Conservation (phyloP, 495 filamentous ascomycete genomes). For the Xylaria grammica region DNA sequence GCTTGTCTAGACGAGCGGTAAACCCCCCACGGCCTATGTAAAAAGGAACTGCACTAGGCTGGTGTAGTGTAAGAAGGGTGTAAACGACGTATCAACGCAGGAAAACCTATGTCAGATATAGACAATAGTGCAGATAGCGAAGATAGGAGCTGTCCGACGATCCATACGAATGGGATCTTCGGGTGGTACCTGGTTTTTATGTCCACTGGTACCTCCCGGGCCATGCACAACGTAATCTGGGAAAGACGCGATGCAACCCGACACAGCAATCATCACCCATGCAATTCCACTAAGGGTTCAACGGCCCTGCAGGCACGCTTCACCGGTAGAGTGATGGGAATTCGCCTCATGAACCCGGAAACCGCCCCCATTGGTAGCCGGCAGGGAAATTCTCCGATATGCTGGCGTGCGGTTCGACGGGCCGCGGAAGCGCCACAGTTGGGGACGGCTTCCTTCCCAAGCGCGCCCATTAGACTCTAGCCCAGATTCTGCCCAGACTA, state of each 20-base stretch:
- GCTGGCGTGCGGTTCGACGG: constrained; percentile 33
- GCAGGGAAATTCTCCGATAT: constrained; percentile 20
- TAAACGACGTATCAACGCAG: not conserved
- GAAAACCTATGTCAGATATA: not conserved
- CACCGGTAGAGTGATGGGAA: constrained; percentile 7
- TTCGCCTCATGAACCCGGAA: constrained; percentile 16
- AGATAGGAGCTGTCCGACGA: constrained; percentile 2
- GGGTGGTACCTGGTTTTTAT: constrained; percentile 17
- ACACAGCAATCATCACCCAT: not conserved
- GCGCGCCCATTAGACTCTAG: too few relatives aligned
- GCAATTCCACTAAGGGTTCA: constrained; percentile 5
- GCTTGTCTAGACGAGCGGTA: not conserved
- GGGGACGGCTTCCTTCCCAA: constrained; percentile 8
- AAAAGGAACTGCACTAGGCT: not conserved
- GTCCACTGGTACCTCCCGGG: not conserved
- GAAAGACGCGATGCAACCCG: constrained; percentile 13
- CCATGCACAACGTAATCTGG: not conserved
- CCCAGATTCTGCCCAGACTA: too few relatives aligned
- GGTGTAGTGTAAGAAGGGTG: not conserved
- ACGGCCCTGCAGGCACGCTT: constrained; percentile 17
- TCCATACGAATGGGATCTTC: constrained; percentile 19
- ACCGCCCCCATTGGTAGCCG: constrained; percentile 19
- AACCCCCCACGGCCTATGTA: not conserved
- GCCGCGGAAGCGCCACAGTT: constrained; percentile 33
- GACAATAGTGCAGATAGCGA: constrained; percentile 1